Base-by-base conservation (phyloP, 1,284 basidiomycete genomes). In the Kwoniella shivajii region DNA sequence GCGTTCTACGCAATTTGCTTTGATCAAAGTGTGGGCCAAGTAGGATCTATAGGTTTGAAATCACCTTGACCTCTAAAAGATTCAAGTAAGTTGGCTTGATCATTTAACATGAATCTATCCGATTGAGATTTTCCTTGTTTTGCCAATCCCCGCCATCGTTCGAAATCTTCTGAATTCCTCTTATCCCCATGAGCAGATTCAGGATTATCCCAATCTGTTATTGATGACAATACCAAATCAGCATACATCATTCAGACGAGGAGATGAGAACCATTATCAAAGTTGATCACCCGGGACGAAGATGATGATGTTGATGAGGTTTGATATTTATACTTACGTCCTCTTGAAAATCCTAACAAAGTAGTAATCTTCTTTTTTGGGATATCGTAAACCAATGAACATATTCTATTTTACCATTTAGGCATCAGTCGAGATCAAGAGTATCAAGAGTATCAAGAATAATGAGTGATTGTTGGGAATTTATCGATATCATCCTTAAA, bases 51-150 rank as follows among this genome's bases (percentile, higher is more conserved):
- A 47, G 52, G 44, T 37, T 47, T 27, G n/a, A 54, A 27, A 29
- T 47, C 52, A 22, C 52, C 52, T 47, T 46, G 27, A 6, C 52
- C 52, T 22, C 52, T 54, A n/a, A 54, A 54, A 16, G 16, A 24
- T 36, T 54, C 52, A 2, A 54, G 24, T 6, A 54, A 37, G 36
- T 45, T n/a, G 9, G 52, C 52, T 24, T 54, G 52, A 30, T 54
- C 52, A 48, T 54, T 54, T 11, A 54, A 45, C 11, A 54, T 22
- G 44, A 54, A 54, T 47, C 52, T 43, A 26, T 46, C 52, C 7
- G 52, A 9, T 41, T 54, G 52, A 30, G 44, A 47, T 29, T 54
- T 38, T 10, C 52, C 52, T 18, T 34, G 6, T 16, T 54, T 45
- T 9, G 52, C 52, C 13, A 54, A 36, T n/a, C 22, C 38, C 11